These are phyloP conservation scores for Pythium rishiriense DNA, from an alignment of 352 stramenopile species.

Conservation along the genomic window DNA sequence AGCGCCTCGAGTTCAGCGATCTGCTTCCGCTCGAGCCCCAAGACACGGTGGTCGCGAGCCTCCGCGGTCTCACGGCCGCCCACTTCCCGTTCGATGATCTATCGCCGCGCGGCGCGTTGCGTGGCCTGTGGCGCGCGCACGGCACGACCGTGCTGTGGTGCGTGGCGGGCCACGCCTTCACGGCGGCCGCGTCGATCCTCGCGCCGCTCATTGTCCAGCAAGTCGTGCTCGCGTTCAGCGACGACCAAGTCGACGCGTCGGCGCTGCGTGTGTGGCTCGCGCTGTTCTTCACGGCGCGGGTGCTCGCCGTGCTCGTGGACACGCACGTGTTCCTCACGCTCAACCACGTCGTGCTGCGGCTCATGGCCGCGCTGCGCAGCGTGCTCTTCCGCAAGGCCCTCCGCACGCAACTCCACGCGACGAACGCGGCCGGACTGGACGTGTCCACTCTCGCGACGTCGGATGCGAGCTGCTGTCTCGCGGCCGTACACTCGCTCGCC, in stretches of 20 bases:
- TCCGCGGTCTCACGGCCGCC: not conserved
- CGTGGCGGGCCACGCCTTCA: slow-evolving; percentile 29
- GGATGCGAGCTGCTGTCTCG: not conserved
- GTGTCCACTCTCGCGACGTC: slow-evolving; percentile 7
- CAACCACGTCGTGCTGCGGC: slow-evolving; percentile 31
- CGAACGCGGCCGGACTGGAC: not conserved
- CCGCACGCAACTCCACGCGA: slow-evolving; percentile 10
- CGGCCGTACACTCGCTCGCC: slow-evolving; percentile 2
- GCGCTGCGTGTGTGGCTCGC: slow-evolving; percentile 34
- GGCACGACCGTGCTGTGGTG: slow-evolving; percentile 28
- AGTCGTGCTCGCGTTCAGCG: slow-evolving; percentile 36
- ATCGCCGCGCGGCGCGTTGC: slow-evolving; percentile 24
- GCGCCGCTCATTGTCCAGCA: slow-evolving; percentile 43
- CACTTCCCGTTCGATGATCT: not conserved
- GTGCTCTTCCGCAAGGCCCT: slow-evolving; percentile 47
- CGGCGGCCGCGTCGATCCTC: slow-evolving; percentile 34
- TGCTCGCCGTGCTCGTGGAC: slow-evolving; percentile 33
- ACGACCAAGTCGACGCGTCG: slow-evolving; percentile 24
- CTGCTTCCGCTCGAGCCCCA: slow-evolving; percentile 41
- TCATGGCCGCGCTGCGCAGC: slow-evolving; percentile 39
- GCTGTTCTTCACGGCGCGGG: slow-evolving; percentile 38
- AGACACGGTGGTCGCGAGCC: slow-evolving; percentile 21
- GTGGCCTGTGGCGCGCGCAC: slow-evolving; percentile 30
- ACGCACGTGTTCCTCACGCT: slow-evolving; percentile 30
- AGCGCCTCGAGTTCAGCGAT: slow-evolving; percentile 39